Conservation (phyloP, 495 filamentous ascomycete genomes). For the Halenospora varia region DNA sequence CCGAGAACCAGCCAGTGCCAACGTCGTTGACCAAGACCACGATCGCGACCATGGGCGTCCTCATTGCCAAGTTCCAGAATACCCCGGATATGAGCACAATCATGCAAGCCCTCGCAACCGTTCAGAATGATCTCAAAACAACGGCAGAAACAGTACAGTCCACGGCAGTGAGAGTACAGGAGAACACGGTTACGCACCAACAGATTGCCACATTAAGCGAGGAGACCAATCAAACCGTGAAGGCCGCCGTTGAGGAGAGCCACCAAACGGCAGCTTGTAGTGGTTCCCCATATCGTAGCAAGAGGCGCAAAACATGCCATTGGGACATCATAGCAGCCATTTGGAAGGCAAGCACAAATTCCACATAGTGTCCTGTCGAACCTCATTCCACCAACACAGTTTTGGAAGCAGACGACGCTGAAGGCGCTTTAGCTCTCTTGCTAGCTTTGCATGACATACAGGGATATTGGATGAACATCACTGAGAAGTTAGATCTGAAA, state of each 20-base stretch:
- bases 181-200: conserved; percentile 1
- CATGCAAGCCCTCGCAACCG: conserved; percentile 6
- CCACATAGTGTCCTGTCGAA: too few species aligned
- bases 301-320: too few species aligned
- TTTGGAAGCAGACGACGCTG: too few species aligned
- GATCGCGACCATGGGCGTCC: conserved; percentile 5
- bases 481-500: too few species aligned
- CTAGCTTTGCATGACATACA: too few species aligned
- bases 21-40: conserved; percentile 3
- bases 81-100: not conserved
- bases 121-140: conserved; percentile 6
- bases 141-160: not conserved
- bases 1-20: not conserved
- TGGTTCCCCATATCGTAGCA: too few species aligned
- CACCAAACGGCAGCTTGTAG: too few species aligned
- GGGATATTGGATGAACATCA: too few species aligned
- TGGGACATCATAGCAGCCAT: too few species aligned
- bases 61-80: conserved; percentile 5
- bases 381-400: too few species aligned
- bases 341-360: too few species aligned
- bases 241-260: not conserved
- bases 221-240: not conserved
- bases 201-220: conserved; percentile 9
- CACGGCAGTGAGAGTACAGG: conserved; percentile 1
- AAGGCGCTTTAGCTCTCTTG: too few species aligned